Conservation (phyloP, 1,284 basidiomycete species). For the Papiliotrema nemorosa region DNA sequence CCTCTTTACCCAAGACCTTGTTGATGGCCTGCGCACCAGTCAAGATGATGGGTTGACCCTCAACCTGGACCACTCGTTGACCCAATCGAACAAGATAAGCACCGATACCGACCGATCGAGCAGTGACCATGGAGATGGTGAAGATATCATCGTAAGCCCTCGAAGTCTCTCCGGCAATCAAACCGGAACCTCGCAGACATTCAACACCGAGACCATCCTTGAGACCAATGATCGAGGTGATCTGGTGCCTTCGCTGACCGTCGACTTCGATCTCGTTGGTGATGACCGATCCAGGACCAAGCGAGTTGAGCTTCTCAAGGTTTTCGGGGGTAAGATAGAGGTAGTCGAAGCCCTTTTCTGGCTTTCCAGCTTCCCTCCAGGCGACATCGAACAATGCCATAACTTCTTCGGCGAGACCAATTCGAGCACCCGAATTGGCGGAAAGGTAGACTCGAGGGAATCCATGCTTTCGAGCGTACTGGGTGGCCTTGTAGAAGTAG, state of each 20-base stretch:
- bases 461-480: conserved; percentile 84
- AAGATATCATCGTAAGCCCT: conserved; percentile 99
- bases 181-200: conserved; percentile 89
- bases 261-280: conserved; percentile 80
- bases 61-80: conserved; percentile 96
- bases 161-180: conserved; percentile 98
- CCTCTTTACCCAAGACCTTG: conserved; percentile 98
- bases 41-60: conserved; percentile 98
- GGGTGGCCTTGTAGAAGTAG: conserved; percentile 92
- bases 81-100: conserved; percentile 98
- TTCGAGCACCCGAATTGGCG: conserved; percentile 95
- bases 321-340: conserved; percentile 89
- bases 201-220: conserved; percentile 99
- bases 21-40: conserved; percentile 96
- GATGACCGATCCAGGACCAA: conserved; percentile 71
- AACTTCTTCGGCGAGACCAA: conserved; percentile 92
- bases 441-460: conserved; percentile 95
- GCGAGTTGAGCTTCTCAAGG: conserved; percentile 75
- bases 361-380: conserved; percentile 75
- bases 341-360: conserved; percentile 95
- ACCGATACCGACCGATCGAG: conserved; percentile 97
- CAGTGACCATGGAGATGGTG: conserved; percentile 97
- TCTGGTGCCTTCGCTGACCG: conserved; percentile 85
- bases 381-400: conserved; percentile 86
- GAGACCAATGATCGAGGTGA: conserved; percentile 93